Percentiles rank a stretch among this genome's conserved stretches.
These are phyloP conservation scores for Curvularia verruculosa DNA, from an alignment of 2,329 filamentous ascomycete genomes.

Conservation along the genomic window DNA sequence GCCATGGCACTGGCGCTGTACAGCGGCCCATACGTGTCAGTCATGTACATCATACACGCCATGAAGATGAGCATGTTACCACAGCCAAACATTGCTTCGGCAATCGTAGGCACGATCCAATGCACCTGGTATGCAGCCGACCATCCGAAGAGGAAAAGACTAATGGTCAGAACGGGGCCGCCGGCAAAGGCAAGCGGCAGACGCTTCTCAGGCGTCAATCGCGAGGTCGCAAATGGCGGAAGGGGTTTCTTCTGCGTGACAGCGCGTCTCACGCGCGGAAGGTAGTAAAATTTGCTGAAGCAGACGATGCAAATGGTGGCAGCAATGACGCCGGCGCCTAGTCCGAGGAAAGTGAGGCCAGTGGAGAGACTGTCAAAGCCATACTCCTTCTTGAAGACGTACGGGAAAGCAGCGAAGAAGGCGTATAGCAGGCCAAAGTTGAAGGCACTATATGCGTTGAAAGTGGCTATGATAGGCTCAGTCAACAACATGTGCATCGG, in stretches of 20 bases:
- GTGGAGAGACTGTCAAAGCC: conserved; percentile 13
- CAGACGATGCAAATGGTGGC: conserved; percentile 6
- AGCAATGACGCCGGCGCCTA: conserved; percentile 12
- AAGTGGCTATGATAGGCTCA: conserved; percentile 32
- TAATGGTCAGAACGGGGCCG: conserved; percentile 38
- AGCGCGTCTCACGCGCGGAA: conserved; percentile 5
- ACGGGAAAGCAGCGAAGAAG: conserved; percentile 34
- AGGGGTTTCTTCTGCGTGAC: conserved; percentile 1
- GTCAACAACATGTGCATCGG: conserved; percentile 54
- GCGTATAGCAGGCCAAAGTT: conserved; percentile 33
- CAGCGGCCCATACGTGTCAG: conserved; percentile 55
- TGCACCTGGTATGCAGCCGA: conserved; percentile 43
- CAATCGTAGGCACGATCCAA: conserved; percentile 49
- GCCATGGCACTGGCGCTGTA: conserved; percentile 65
- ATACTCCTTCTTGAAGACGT: conserved; percentile 27
- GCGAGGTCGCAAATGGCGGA: conserved; percentile 18
- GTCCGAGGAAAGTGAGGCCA: conserved; percentile 14
- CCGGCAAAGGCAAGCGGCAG: conserved; percentile 46
- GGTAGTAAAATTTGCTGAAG: conserved; percentile 11
- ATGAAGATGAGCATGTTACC: conserved; percentile 17
- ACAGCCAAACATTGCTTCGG: conserved; percentile 22
- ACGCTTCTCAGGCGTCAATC: conserved; percentile 38
- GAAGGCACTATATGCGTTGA: conserved; percentile 31
- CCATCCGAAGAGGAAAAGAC: conserved; percentile 52
- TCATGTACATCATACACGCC: conserved; percentile 19